phyloP scores from a whole-genome alignment of 2,329 filamentous ascomycete genomes.

The Fusarium napiforme region DNA sequence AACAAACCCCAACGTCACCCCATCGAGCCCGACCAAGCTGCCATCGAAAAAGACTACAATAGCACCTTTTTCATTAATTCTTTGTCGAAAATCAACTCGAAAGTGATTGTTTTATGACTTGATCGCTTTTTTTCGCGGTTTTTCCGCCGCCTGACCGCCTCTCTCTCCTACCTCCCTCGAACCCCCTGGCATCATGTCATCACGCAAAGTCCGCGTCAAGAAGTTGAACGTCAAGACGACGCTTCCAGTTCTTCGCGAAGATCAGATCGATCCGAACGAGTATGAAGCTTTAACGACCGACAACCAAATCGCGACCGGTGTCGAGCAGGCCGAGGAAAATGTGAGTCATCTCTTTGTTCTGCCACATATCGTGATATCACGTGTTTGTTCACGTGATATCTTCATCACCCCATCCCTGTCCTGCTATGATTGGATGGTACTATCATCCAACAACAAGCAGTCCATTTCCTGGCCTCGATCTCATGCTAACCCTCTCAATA shows the following conservation, averaged over 20 bases:
- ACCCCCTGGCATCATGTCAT: conserved; percentile 65
- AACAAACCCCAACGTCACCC: conserved; percentile 67
- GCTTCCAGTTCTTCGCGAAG: conserved; percentile 86
- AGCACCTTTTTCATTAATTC: conserved; percentile 63
- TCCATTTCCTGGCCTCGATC: neutral
- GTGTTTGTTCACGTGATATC: conserved; percentile 60
- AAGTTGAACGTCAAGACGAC: conserved; percentile 93
- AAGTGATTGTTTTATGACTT: conserved; percentile 69
- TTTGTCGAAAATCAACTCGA: conserved; percentile 61
- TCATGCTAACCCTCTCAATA: conserved; percentile 55
- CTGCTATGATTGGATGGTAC: conserved; percentile 18
- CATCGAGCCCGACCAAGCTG: conserved; percentile 59
- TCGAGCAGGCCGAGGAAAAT: conserved; percentile 97
- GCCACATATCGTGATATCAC: conserved; percentile 56
- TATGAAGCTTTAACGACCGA: conserved; percentile 88
- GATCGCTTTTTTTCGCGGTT: conserved; percentile 72
- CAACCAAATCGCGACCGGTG: conserved; percentile 91
- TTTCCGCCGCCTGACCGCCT: conserved; percentile 63
- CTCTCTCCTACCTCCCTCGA: conserved; percentile 51
- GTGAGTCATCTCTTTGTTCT: conserved; percentile 69
- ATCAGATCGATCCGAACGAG: conserved; percentile 86
- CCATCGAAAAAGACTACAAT: conserved; percentile 66
- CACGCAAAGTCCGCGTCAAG: conserved; percentile 80
- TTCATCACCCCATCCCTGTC: neutral
- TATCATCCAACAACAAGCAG: conserved; percentile 19